These are phyloP conservation scores for Drosera spatulata DNA, from an alignment of 179 eudicot genomes.

Conservation along the genomic window DNA sequence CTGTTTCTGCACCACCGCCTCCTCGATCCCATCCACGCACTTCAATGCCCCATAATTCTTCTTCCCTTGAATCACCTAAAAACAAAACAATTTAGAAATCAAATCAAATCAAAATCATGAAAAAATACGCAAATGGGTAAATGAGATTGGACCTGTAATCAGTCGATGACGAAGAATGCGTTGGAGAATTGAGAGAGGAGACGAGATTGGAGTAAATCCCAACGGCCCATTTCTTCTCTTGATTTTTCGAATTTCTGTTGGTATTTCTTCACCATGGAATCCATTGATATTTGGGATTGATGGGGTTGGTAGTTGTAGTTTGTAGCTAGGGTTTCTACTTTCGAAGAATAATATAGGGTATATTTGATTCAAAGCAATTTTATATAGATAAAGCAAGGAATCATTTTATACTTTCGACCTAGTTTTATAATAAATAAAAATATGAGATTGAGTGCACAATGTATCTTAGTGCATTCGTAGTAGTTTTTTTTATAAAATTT, in stretches of 20 bases:
- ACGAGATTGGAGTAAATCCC: slow-evolving; percentile 63
- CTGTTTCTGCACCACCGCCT: slow-evolving; percentile 51
- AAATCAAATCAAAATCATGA: background rate
- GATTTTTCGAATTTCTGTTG: slow-evolving; percentile 50
- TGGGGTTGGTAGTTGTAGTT: too few species aligned
- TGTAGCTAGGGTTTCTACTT: too few species aligned
- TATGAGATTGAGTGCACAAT: too few species aligned
- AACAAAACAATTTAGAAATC: background rate
- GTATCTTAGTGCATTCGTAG: too few species aligned
- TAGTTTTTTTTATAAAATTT: too few species aligned
- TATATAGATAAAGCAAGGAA: too few species aligned
- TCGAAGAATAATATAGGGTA: too few species aligned
- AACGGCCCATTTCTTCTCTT: slow-evolving; percentile 42
- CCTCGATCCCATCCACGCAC: slow-evolving; percentile 48
- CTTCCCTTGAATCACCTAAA: slow-evolving; percentile 46
- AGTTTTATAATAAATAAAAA: too few species aligned
- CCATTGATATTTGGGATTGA: slow-evolving; percentile 20
- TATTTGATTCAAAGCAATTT: too few species aligned
- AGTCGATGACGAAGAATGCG: slow-evolving; percentile 50
- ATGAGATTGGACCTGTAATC: slow-evolving; percentile 36
- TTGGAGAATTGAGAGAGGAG: slow-evolving; percentile 56
- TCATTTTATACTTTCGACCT: too few species aligned
- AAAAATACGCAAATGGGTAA: background rate
- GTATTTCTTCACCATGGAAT: slow-evolving; percentile 50
- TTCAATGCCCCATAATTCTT: slow-evolving; percentile 57